A percentile compares a stretch with the other conserved stretches of the same genome.
phyloP scores from a whole-genome alignment of 257 asterid genomes.

The Echites panduratus region DNA sequence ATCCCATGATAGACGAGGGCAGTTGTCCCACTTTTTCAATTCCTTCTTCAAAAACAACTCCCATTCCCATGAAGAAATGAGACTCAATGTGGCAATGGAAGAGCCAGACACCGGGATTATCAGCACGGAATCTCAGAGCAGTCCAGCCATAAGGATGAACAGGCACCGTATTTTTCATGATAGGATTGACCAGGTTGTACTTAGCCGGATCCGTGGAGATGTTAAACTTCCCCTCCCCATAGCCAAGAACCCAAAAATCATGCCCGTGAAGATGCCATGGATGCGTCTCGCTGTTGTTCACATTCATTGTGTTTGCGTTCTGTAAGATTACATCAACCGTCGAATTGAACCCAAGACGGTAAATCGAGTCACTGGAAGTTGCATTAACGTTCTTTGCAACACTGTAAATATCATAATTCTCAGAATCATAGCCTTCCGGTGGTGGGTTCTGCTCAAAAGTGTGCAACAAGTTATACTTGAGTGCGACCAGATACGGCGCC shows the following conservation, averaged over 20 bases:
- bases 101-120: slow-evolving; percentile 94
- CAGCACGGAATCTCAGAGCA: slow-evolving; percentile 72
- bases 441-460: slow-evolving; percentile 50
- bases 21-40: slow-evolving; percentile 55
- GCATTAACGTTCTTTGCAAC: slow-evolving; percentile 42
- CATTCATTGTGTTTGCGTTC: slow-evolving; percentile 64
- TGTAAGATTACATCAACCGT: slow-evolving; percentile 73
- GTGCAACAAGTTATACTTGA: slow-evolving; percentile 34
- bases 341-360: slow-evolving; percentile 54
- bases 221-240: slow-evolving; percentile 69
- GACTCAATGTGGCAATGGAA: slow-evolving; percentile 96
- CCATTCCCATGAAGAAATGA: slow-evolving; percentile 95
- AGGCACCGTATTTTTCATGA: slow-evolving; percentile 80
- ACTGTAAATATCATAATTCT: slow-evolving; percentile 37
- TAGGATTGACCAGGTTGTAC: slow-evolving; percentile 67
- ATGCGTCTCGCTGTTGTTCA: slow-evolving; percentile 76
- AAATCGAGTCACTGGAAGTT: slow-evolving; percentile 44
- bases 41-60: slow-evolving; percentile 81
- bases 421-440: slow-evolving; percentile 46
- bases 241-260: slow-evolving; percentile 88
- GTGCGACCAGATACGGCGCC: slow-evolving; percentile 67
- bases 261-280: slow-evolving; percentile 99
- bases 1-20: slow-evolving; percentile 85
- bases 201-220: slow-evolving; percentile 32
- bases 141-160: slow-evolving; percentile 96